Evolutionary conservation across 2,329 filamentous ascomycete species (phyloP).

Genomic region (Aspergillus brunneoviolaceus): DNA sequence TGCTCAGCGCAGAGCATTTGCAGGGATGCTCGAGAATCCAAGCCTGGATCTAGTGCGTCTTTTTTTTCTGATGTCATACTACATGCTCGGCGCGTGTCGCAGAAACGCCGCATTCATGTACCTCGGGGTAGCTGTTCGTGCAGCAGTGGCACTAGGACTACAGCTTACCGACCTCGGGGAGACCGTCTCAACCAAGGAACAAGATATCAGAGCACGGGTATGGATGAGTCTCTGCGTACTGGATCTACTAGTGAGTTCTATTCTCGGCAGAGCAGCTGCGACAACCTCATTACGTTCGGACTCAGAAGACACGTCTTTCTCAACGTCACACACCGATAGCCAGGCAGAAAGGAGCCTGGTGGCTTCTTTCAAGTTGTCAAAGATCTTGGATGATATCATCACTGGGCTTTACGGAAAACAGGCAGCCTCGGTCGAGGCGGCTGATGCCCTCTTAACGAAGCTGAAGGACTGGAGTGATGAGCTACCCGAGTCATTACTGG

Average conservation of each 20-base stretch:
- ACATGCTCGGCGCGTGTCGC: slow-evolving; percentile 59
- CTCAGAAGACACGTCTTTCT: slow-evolving; percentile 23
- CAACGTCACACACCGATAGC: slow-evolving; percentile 22
- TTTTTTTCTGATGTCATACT: slow-evolving; percentile 60
- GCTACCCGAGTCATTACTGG: slow-evolving; percentile 41
- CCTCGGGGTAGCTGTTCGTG: slow-evolving; percentile 58
- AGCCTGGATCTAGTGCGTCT: slow-evolving; percentile 53
- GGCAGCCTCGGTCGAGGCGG: slow-evolving; percentile 29
- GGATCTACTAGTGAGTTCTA: slow-evolving; percentile 50
- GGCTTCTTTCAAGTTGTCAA: slow-evolving; percentile 44
- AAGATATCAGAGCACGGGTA: slow-evolving; percentile 37
- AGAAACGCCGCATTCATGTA: slow-evolving; percentile 65
- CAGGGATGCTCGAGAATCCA: slow-evolving; percentile 54
- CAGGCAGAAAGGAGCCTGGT: slow-evolving; percentile 35
- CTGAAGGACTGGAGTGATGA: slow-evolving; percentile 49
- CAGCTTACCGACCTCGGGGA: slow-evolving; percentile 44
- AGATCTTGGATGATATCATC: slow-evolving; percentile 49
- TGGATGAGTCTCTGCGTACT: slow-evolving; percentile 52
- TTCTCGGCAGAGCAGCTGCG: slow-evolving; percentile 47
- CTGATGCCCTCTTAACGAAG: slow-evolving; percentile 44
- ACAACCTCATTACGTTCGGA: slow-evolving; percentile 28
- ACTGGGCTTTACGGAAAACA: slow-evolving; percentile 45
- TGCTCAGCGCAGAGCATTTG: slow-evolving; percentile 51
- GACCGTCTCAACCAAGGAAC: not conserved
- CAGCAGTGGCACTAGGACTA: slow-evolving; percentile 58